Evolutionary conservation across 768 basidiomycete species (phyloP).

Genomic region (Cystofilobasidium macerans): DNA sequence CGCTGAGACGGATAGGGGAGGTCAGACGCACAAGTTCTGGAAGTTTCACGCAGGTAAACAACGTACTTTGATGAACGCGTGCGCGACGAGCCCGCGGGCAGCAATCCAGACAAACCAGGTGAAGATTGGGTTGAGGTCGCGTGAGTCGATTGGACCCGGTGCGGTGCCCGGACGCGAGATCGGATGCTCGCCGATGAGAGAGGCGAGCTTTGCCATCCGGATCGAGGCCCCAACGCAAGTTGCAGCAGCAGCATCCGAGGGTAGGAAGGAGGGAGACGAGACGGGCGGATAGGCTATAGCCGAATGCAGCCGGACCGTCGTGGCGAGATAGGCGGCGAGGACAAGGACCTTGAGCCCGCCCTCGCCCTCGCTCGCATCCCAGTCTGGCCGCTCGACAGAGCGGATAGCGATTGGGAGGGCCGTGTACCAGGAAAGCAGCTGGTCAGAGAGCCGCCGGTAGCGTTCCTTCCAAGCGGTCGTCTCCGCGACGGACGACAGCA

Average conservation of each 20-base stretch:
- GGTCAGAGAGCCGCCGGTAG: neutral
- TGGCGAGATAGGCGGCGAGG: constrained; percentile 2
- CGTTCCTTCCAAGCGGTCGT: constrained; percentile 13
- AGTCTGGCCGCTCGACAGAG: neutral
- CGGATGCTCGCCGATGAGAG: constrained; percentile 1
- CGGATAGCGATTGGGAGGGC: constrained; percentile 9
- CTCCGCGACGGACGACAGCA: neutral
- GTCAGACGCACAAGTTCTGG: neutral
- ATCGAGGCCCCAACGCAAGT: constrained; percentile 11
- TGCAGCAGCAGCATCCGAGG: constrained; percentile 10
- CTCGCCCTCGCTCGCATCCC: constrained; percentile 10
- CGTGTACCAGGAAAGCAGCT: constrained; percentile 4
- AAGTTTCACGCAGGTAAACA: neutral
- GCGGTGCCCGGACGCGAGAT: neutral
- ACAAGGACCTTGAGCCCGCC: constrained; percentile 13
- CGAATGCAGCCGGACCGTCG: constrained; percentile 17
- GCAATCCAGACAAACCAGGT: constrained; percentile 19
- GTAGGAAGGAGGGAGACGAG: constrained; percentile 15
- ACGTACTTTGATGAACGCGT: constrained; percentile 1
- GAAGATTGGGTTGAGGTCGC: constrained; percentile 7
- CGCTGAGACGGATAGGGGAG: neutral
- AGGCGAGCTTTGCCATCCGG: constrained; percentile 2
- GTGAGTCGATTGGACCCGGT: constrained; percentile 11
- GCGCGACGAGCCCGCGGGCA: constrained; percentile 11
- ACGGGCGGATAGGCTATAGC: constrained; percentile 22